Evolutionary conservation across 352 stramenopile species (phyloP).

Genomic region (Phytophthora boehmeriae): DNA sequence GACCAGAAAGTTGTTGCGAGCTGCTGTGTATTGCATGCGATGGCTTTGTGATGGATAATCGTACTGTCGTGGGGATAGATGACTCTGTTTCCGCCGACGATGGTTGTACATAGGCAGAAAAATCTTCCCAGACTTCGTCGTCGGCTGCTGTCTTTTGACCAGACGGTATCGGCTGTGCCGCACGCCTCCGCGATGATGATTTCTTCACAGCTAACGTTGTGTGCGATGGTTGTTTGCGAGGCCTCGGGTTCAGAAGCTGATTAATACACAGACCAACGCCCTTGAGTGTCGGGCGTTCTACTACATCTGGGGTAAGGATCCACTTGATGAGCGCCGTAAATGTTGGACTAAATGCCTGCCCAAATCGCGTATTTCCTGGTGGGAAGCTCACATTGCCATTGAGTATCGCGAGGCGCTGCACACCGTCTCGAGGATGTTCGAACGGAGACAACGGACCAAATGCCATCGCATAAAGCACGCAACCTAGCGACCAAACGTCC

Average conservation of each 20-base stretch:
- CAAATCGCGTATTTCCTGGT: slow-evolving; percentile 18
- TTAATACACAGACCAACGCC: slow-evolving; percentile 42
- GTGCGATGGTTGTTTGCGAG: slow-evolving; percentile 11
- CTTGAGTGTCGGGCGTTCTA: slow-evolving; percentile 64
- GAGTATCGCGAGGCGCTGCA: slow-evolving; percentile 60
- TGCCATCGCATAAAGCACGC: slow-evolving; percentile 90
- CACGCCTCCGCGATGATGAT: slow-evolving; percentile 13
- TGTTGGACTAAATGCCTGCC: slow-evolving; percentile 55
- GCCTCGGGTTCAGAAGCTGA: slow-evolving; percentile 22
- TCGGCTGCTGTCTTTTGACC: slow-evolving; percentile 7
- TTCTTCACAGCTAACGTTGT: slow-evolving; percentile 2
- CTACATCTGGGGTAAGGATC: slow-evolving; percentile 71
- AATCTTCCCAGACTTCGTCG: slow-evolving; percentile 34
- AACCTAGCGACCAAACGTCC: slow-evolving; percentile 93
- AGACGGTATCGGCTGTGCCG: slow-evolving; percentile 1
- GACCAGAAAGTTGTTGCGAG: slow-evolving; percentile 9
- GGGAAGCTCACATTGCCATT: slow-evolving; percentile 73
- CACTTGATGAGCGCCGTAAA: slow-evolving; percentile 69
- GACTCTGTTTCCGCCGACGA: slow-evolving; percentile 9
- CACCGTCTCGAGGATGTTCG: slow-evolving; percentile 66
- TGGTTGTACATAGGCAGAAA: slow-evolving; percentile 27
- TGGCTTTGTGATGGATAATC: slow-evolving; percentile 6
- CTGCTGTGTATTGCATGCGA: slow-evolving; percentile 10
- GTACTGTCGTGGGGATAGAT: slow-evolving; percentile 10
- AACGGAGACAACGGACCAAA: slow-evolving; percentile 92